Evolutionary conservation across 495 filamentous ascomycete species (phyloP).

Genomic region (Penicillium coffeae): DNA sequence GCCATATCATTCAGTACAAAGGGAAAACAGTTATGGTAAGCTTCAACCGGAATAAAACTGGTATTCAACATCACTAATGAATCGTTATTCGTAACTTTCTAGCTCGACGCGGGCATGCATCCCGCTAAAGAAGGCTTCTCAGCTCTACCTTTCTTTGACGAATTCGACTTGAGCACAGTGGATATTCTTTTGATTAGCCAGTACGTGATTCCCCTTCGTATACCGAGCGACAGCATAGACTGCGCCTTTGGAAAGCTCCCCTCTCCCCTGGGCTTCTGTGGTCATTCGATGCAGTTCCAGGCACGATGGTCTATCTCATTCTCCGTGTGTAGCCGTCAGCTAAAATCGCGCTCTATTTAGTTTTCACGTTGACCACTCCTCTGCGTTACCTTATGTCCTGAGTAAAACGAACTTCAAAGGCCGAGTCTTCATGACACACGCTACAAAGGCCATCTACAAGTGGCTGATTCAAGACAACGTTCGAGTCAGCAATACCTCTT

Average conservation of each 20-base stretch:
- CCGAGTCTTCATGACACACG: conserved; percentile 97
- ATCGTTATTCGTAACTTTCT: background rate
- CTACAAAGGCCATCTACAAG: conserved; percentile 99
- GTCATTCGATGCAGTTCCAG: too few species aligned
- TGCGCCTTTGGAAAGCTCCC: too few species aligned
- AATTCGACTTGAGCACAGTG: conserved; percentile 95
- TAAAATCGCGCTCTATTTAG: too few species aligned
- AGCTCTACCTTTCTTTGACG: conserved; percentile 93
- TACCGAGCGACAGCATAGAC: background rate
- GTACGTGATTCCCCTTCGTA: conserved; percentile 55
- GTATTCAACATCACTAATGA: background rate
- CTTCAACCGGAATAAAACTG: conserved; percentile 6
- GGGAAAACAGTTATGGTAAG: conserved; percentile 97
- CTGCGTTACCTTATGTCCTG: conserved; percentile 92
- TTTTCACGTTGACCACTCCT: conserved; percentile 97
- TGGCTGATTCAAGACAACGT: conserved; percentile 97
- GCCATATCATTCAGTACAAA: conserved; percentile 98
- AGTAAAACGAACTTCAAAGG: conserved; percentile 97
- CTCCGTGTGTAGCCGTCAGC: too few species aligned
- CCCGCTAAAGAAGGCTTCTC: conserved; percentile 95
- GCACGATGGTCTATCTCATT: too few species aligned
- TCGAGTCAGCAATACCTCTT: conserved; percentile 75
- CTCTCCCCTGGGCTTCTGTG: too few species aligned
- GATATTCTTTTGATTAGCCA: conserved; percentile 97
- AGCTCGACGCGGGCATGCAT: conserved; percentile 94